Percentiles rank a stretch among this genome's conserved stretches.
These are phyloP conservation scores for Entonaema liquescens DNA, from an alignment of 495 filamentous ascomycete genomes.

Conservation along the genomic window DNA sequence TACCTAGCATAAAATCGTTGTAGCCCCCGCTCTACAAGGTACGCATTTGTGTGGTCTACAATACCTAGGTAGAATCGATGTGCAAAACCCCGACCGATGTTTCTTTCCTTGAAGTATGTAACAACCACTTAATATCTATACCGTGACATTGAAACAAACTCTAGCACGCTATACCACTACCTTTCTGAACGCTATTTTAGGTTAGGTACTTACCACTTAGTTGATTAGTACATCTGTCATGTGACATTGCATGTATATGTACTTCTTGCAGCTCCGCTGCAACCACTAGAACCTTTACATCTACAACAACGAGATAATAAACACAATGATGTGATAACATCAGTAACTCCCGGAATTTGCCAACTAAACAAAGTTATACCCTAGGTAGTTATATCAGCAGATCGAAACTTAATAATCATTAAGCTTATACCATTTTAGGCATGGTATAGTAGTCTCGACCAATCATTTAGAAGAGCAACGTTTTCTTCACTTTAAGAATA, in stretches of 20 bases:
- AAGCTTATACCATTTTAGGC: background rate
- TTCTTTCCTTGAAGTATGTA: background rate
- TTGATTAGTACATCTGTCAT: background rate
- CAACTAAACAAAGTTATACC: background rate
- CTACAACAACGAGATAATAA: no score
- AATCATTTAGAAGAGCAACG: background rate
- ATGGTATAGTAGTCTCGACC: background rate
- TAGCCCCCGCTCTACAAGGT: conserved; percentile 18
- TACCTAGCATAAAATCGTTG: conserved; percentile 5
- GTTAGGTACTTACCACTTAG: background rate
- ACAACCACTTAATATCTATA: background rate
- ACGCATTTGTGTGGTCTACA: background rate
- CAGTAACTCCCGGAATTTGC: background rate
- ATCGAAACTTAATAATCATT: background rate
- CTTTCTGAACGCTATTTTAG: background rate
- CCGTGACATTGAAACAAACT: background rate
- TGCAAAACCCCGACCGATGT: background rate
- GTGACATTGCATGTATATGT: no score
- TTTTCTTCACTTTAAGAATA: conserved; percentile 12
- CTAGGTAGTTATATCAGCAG: background rate
- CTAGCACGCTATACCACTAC: background rate
- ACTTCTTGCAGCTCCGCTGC: no score
- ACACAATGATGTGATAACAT: no score
- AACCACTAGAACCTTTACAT: no score
- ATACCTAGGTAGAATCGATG: no score